A percentile compares a stretch with the other conserved stretches of the same genome.
phyloP scores from a whole-genome alignment of 1,284 basidiomycete genomes.

The Coriolopsis trogii region DNA sequence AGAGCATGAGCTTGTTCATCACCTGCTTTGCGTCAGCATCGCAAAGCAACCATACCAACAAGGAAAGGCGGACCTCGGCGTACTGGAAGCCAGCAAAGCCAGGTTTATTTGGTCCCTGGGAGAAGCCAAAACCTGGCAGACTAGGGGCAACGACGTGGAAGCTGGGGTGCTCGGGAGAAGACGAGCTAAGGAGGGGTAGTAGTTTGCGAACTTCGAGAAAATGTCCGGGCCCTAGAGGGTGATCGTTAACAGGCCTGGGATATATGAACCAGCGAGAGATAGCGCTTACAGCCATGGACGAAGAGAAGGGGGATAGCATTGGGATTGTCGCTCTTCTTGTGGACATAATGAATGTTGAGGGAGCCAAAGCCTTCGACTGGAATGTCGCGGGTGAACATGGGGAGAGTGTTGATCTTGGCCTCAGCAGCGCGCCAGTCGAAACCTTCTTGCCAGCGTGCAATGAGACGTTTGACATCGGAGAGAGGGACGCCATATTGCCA shows the following conservation, averaged over 20 bases:
- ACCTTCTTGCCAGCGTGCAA: constrained; percentile 45
- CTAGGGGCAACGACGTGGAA: constrained; percentile 51
- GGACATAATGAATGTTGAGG: constrained; percentile 53
- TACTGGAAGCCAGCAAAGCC: constrained; percentile 33
- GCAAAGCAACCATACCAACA: neutral
- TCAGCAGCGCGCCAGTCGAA: constrained; percentile 53
- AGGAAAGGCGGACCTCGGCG: constrained; percentile 15
- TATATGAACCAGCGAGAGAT: too few species aligned
- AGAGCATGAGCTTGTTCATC: constrained; percentile 46
- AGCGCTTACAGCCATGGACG: constrained; percentile 52
- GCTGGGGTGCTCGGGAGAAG: constrained; percentile 32
- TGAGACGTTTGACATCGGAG: constrained; percentile 45
- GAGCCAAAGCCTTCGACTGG: constrained; percentile 45
- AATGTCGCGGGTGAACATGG: constrained; percentile 50
- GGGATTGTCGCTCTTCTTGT: constrained; percentile 44
- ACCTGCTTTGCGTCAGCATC: constrained; percentile 29
- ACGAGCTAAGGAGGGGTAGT: constrained; percentile 29
- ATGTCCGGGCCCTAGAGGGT: constrained; percentile 43
- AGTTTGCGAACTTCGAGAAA: constrained; percentile 45
- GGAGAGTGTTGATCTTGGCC: constrained; percentile 45
- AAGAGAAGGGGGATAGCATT: constrained; percentile 54
- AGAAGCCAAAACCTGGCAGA: constrained; percentile 45
- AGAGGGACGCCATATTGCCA: constrained; percentile 53
- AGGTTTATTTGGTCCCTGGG: constrained; percentile 35
- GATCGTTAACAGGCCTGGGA: neutral